Conservation (phyloP, 768 basidiomycete genomes). For the Erythrobasidium yunnanense region DNA sequence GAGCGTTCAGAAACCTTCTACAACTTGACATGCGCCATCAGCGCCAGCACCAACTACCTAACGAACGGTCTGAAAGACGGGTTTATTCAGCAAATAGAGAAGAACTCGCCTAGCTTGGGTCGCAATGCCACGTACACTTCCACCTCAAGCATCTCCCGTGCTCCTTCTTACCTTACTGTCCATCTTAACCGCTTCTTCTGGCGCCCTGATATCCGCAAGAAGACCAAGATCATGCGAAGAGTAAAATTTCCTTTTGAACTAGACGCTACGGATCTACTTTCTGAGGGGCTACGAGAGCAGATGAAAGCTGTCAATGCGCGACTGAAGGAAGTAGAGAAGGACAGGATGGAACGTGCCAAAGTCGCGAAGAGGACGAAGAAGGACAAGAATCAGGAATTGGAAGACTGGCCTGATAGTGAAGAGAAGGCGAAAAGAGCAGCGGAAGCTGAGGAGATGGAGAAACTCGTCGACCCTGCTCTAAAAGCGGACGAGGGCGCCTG, state of each 20-base stretch:
- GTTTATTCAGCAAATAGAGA: constrained; percentile 62
- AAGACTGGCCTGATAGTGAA: constrained; percentile 25
- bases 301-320: constrained; percentile 59
- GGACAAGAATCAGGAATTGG: constrained; percentile 31
- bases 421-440: constrained; percentile 55
- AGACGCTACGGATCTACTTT: constrained; percentile 69
- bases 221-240: constrained; percentile 81
- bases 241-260: constrained; percentile 87
- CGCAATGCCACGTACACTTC: constrained; percentile 73
- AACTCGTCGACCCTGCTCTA: constrained; percentile 54
- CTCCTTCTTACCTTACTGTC: constrained; percentile 66
- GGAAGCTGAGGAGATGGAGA: constrained; percentile 58
- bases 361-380: constrained; percentile 54
- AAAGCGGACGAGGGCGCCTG: constrained; percentile 62
- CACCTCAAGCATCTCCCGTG: constrained; percentile 64
- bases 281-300: constrained; percentile 64
- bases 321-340: constrained; percentile 70
- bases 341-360: constrained; percentile 68
- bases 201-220: constrained; percentile 75
- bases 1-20: constrained; percentile 60
- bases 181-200: constrained; percentile 97
- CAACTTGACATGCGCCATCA: constrained; percentile 89
- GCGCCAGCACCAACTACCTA: constrained; percentile 76
- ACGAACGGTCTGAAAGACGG: constrained; percentile 63
- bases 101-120: constrained; percentile 65